Base-by-base conservation (phyloP, 2,329 filamentous ascomycete genomes). In the Colletotrichum sp. region DNA sequence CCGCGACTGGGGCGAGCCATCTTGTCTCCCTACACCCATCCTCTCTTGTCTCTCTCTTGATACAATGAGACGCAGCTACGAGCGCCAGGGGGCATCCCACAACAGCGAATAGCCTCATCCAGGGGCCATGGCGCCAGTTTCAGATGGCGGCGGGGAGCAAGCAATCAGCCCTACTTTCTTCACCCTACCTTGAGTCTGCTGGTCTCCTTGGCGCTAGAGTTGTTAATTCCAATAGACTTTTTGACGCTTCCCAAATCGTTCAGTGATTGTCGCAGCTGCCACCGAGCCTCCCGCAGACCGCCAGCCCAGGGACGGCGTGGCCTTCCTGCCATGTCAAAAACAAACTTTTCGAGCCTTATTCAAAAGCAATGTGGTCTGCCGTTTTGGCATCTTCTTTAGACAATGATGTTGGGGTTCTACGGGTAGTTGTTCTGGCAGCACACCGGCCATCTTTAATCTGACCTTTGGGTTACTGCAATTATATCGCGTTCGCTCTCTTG, bases 381-480 rank as follows among this genome's bases (percentile, higher is more conserved):
- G 18, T 15, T 44, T n/a, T 5, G 5, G n/a, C 5, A 15, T 16
- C 7, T 7, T 5, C 2, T 12, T 24, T 2, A 16, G 24, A 21
- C 18, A 2, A 8, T 34, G 6, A 16, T 24, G 16, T 71, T 26
- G 57, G 24, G 36, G 13, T 55, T 62, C 8, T 62, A 62, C 44
- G 44, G 72, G 28, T 39, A 55, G 39, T 72, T 75, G 62, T 75
- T 75, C 36, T 75, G 69, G 62, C 63, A 72, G 62, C 72, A 72
- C 39, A 62, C 55, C 69, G 72, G 68, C 62, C 69, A 28, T 72
- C 18, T 32, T 15, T 63, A 39, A 39, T 57, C 28, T 71, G 67
- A 36, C 21, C 16, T 39, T 67, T 30, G 32, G 26, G 28, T 7
- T 70, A 24, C 24, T 64, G 8, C 49, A n/a, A 21, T 57, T 36